These are phyloP conservation scores for Aspergillus texensis DNA, from an alignment of 2,329 filamentous ascomycete genomes.

Conservation along the genomic window DNA sequence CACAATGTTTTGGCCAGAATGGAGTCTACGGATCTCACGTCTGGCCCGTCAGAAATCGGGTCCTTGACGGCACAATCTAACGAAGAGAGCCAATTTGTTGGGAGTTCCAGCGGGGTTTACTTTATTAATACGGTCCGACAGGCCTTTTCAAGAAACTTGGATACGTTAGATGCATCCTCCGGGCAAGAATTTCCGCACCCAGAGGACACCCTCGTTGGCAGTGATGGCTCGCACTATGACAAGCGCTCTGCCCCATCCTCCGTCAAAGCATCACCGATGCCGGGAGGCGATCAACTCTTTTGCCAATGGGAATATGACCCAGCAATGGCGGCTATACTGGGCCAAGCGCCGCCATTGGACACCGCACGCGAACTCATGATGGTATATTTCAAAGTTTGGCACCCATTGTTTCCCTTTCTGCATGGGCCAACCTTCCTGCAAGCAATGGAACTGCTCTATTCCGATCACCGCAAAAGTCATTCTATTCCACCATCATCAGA, in stretches of 20 bases:
- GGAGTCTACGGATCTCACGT: constrained; percentile 29
- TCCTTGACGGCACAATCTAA: constrained; percentile 46
- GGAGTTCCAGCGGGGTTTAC: constrained; percentile 56
- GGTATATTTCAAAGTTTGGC: constrained; percentile 55
- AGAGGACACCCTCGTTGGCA: constrained; percentile 33
- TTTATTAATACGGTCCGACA: constrained; percentile 58
- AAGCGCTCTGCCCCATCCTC: constrained; percentile 20
- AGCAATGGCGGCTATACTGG: constrained; percentile 27
- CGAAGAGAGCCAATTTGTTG: constrained; percentile 55
- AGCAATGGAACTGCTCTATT: constrained; percentile 49
- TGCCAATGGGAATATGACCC: constrained; percentile 34
- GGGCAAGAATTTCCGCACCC: constrained; percentile 32
- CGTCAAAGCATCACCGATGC: constrained; percentile 8
- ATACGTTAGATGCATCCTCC: constrained; percentile 19
- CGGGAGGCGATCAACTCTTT: constrained; percentile 15
- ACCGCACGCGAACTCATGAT: constrained; percentile 49
- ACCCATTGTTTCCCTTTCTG: constrained; percentile 56
- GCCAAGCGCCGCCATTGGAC: constrained; percentile 31
- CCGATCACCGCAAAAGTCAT: constrained; percentile 9
- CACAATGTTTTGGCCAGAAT: constrained; percentile 27
- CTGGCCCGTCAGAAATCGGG: constrained; percentile 43
- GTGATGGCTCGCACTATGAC: constrained; percentile 24
- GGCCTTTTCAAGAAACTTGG: constrained; percentile 49
- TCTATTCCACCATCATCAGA: constrained; percentile 9
- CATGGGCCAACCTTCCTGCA: constrained; percentile 54